Base-by-base conservation (phyloP, 2,329 filamentous ascomycete species). In the Colletotrichum kahawae region DNA sequence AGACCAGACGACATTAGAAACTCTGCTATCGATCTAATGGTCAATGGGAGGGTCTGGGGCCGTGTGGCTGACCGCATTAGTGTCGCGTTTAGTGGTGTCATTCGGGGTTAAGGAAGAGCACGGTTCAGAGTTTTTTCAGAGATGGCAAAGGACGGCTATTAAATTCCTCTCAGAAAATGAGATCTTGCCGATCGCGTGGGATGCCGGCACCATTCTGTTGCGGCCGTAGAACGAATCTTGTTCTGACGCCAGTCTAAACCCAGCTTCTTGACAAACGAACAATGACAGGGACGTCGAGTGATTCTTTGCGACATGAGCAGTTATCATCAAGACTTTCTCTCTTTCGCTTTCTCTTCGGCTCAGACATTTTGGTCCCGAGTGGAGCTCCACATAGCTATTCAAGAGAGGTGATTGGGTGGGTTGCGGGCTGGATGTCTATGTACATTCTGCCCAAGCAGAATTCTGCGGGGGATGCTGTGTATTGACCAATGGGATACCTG, bases 401-500 rank as follows among this genome's bases (percentile, higher is more conserved):
- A 51, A 51, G n/a, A 51, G 43, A 51, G 1, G n/a, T 51, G 43
- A 51, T 51, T 51, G 43, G 43, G 43, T 4, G n/a, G 10, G 7
- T 21, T 21, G n/a, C 10, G 43, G n/a, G 2, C 43, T 12, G 43
- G 10, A 51, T 51, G 43, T 51, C 43, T 21, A 51, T n/a, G 21
- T 51, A 33, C n/a, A 31, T 36, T 71, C 71, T 74, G 71, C 71
- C 71, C 71, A 67, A 43, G 71, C 71, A 74, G 71, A 74, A 67
- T 62, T 67, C 65, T 24, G 14, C 5, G 60, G 14, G 13, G 43
- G 38, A 21, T 18, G 13, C 3, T 12, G 43, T 51, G 43, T 51
- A 21, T 13, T 21, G 38, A 62, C 71, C 71, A 74, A 71, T 74
- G 60, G 31, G 13, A 51, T 1, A 67, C 5, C 12, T 65, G 16